These are phyloP conservation scores for Serendipita sp. DNA, from an alignment of 768 basidiomycete species.

Conservation along the genomic window DNA sequence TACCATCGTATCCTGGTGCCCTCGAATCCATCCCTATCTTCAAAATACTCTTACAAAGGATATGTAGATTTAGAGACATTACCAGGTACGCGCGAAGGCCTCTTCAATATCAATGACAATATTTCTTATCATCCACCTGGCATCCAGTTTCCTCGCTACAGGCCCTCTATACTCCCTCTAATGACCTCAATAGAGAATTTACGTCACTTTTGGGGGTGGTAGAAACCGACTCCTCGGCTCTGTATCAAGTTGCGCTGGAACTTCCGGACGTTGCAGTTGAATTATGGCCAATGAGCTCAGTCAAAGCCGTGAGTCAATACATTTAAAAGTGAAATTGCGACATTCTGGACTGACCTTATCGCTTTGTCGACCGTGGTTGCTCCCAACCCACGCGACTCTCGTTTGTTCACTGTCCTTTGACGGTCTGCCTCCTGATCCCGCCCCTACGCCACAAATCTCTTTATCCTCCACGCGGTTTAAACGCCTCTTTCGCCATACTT, in stretches of 20 bases:
- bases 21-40: not conserved
- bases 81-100: not conserved
- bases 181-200: not conserved
- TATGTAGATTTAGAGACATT: not conserved
- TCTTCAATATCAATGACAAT: not conserved
- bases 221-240: conserved; percentile 15
- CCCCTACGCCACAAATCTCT: not conserved
- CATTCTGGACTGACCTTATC: too few relatives aligned
- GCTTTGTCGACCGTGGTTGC: not conserved
- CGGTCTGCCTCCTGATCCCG: not conserved
- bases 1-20: conserved; percentile 2
- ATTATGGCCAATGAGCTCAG: conserved; percentile 41
- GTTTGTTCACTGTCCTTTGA: not conserved
- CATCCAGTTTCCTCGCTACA: not conserved
- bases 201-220: not conserved
- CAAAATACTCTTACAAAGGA: not conserved
- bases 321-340: too few relatives aligned
- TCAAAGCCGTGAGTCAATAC: conserved; percentile 35
- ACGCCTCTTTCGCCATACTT: not conserved
- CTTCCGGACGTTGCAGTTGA: conserved; percentile 28
- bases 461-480: not conserved
- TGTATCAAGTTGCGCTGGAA: conserved; percentile 60
- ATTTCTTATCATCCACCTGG: not conserved
- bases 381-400: not conserved
- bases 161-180: not conserved